phyloP scores from a whole-genome alignment of 2,329 filamentous ascomycete species.

The Cladosporium sp. region DNA sequence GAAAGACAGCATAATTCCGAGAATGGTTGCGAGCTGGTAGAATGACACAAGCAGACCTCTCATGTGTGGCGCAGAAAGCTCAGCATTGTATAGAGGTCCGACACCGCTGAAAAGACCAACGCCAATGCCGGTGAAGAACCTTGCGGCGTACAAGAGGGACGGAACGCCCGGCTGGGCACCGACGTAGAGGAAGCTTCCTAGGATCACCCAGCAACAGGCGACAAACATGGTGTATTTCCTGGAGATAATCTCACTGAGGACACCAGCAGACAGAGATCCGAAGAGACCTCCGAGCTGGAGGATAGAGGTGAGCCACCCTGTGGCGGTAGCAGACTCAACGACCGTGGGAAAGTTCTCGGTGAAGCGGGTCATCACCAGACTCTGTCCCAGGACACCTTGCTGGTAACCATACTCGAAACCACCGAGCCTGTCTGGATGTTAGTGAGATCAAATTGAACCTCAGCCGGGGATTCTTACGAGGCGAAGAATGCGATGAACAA shows the following conservation, averaged over 20 bases:
- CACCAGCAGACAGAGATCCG: neutral
- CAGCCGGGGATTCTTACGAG: neutral
- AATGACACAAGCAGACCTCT: conserved; percentile 9
- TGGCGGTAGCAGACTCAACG: conserved; percentile 22
- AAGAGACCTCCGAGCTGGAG: conserved; percentile 23
- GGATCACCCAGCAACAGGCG: conserved; percentile 4
- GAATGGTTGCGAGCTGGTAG: conserved; percentile 10
- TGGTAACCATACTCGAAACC: conserved; percentile 58
- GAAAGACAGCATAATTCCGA: conserved; percentile 20
- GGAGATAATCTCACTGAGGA: conserved; percentile 7
- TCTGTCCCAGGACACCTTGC: conserved; percentile 58
- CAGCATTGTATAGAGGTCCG: conserved; percentile 8
- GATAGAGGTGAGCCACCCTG: conserved; percentile 26
- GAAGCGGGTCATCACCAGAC: conserved; percentile 52
- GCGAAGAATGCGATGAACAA: conserved; percentile 26
- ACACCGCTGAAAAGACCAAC: neutral
- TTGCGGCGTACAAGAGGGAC: conserved; percentile 7
- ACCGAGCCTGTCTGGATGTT: conserved; percentile 45
- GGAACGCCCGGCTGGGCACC: conserved; percentile 22
- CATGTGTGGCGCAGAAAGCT: conserved; percentile 1
- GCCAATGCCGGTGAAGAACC: conserved; percentile 13
- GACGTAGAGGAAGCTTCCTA: conserved; percentile 19
- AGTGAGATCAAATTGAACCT: neutral
- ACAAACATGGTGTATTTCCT: conserved; percentile 14
- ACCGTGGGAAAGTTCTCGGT: conserved; percentile 26